Percentiles rank a stretch among this genome's conserved stretches.
phyloP scores from a whole-genome alignment of 2,329 filamentous ascomycete species.

The Sporothrix globosa region DNA sequence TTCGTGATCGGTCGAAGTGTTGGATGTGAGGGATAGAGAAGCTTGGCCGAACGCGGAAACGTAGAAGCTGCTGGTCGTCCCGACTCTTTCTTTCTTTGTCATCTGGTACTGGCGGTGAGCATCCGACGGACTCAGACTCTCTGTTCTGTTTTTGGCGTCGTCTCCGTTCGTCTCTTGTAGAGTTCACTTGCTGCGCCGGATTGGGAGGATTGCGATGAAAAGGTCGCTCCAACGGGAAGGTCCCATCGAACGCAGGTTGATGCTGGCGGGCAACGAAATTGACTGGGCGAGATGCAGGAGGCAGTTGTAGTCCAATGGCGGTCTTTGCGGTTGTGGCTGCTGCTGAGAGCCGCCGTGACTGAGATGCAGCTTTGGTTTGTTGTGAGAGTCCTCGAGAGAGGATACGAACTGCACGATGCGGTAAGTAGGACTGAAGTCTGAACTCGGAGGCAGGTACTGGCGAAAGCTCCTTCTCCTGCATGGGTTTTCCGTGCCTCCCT shows the following conservation, averaged over 20 bases:
- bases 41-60: background rate
- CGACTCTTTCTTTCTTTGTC: constrained; percentile 3
- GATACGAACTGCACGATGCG: constrained; percentile 10
- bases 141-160: background rate
- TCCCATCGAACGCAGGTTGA: background rate
- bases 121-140: background rate
- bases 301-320: background rate
- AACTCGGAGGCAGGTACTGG: constrained; percentile 3
- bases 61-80: background rate
- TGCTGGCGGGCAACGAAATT: background rate
- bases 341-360: background rate
- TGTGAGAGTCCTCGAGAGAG: background rate
- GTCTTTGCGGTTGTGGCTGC: background rate
- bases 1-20: background rate
- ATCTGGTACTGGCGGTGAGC: background rate
- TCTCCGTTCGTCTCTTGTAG: background rate
- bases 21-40: background rate
- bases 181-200: background rate
- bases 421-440: background rate
- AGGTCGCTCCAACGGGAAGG: background rate
- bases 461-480: constrained; percentile 3
- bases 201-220: background rate
- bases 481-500: constrained; percentile 18
- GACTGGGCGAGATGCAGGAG: background rate
- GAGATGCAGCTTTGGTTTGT: background rate